Evolutionary conservation across 257 asterid genomes (phyloP).

Genomic region (Knoxia roxburghii): DNA sequence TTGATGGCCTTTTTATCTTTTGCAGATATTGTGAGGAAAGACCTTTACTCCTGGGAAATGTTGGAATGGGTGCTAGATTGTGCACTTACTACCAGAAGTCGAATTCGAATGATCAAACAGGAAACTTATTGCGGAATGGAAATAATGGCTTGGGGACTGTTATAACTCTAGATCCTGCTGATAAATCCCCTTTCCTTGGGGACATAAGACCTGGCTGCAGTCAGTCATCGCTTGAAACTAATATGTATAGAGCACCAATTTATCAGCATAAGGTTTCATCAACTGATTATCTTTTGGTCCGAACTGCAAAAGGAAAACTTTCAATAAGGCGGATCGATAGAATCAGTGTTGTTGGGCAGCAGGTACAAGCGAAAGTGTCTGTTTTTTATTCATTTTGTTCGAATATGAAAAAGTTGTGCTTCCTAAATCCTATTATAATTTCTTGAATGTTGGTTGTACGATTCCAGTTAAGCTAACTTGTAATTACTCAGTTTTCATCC

Average conservation of each 20-base stretch:
- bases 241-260: slow-evolving; percentile 93
- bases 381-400: slow-evolving; percentile 4
- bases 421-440: neutral
- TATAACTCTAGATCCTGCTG: slow-evolving; percentile 80
- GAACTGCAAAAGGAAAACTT: slow-evolving; percentile 97
- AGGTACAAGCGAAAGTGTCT: slow-evolving; percentile 39
- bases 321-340: slow-evolving; percentile 97
- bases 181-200: slow-evolving; percentile 97
- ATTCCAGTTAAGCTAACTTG: no score
- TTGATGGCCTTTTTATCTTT: slow-evolving; percentile 17
- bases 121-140: slow-evolving; percentile 63
- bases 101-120: slow-evolving; percentile 66
- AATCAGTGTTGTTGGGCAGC: slow-evolving; percentile 97
- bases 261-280: slow-evolving; percentile 83
- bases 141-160: slow-evolving; percentile 80
- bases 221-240: slow-evolving; percentile 92
- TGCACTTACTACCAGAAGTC: slow-evolving; percentile 93
- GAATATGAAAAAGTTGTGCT: neutral
- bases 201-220: slow-evolving; percentile 87
- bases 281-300: slow-evolving; percentile 89
- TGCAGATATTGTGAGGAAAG: slow-evolving; percentile 95
- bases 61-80: slow-evolving; percentile 98
- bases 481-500: neutral
- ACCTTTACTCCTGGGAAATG: slow-evolving; percentile 90
- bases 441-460: neutral